Evolutionary conservation across 805 yeast genomes (phyloP).

Genomic region (Ogataea salicorniae): DNA sequence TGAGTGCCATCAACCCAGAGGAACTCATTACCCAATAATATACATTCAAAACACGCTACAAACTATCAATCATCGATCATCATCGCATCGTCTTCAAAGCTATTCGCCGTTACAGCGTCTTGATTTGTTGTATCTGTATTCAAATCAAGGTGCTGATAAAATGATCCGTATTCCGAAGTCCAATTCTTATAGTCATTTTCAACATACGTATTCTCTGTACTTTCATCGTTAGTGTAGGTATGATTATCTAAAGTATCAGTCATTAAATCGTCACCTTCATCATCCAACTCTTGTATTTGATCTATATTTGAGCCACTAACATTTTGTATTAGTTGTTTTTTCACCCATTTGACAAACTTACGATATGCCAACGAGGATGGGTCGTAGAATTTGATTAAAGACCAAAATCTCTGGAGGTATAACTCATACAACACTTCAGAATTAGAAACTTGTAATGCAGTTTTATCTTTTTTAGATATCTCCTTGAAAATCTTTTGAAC

Average conservation of each 20-base stretch:
- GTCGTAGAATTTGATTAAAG: constrained; percentile 22
- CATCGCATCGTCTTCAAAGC: constrained; percentile 1
- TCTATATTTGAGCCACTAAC: constrained; percentile 2
- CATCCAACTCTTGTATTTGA: constrained; percentile 17
- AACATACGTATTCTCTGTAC: neutral
- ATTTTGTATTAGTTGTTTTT: neutral
- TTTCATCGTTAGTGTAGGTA: neutral
- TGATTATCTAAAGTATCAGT: constrained; percentile 2
- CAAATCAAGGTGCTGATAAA: constrained; percentile 1
- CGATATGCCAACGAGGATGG: constrained; percentile 17
- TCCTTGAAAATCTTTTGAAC: constrained; percentile 2
- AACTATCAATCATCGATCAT: constrained; percentile 3
- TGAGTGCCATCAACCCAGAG: no score
- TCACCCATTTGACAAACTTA: constrained; percentile 13
- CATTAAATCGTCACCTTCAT: constrained; percentile 7
- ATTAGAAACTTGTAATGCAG: neutral
- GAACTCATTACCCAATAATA: neutral
- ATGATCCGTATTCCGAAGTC: constrained; percentile 10
- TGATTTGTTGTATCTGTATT: neutral
- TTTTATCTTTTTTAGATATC: no score
- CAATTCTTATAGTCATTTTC: constrained; percentile 1
- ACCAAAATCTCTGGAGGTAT: constrained; percentile 16
- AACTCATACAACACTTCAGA: constrained; percentile 19
- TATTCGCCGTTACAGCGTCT: neutral
- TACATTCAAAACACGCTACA: neutral